A percentile compares a stretch with the other conserved stretches of the same genome.
Conservation (phyloP, 768 basidiomycete genomes). For the Holtermanniella nyarrowii region DNA sequence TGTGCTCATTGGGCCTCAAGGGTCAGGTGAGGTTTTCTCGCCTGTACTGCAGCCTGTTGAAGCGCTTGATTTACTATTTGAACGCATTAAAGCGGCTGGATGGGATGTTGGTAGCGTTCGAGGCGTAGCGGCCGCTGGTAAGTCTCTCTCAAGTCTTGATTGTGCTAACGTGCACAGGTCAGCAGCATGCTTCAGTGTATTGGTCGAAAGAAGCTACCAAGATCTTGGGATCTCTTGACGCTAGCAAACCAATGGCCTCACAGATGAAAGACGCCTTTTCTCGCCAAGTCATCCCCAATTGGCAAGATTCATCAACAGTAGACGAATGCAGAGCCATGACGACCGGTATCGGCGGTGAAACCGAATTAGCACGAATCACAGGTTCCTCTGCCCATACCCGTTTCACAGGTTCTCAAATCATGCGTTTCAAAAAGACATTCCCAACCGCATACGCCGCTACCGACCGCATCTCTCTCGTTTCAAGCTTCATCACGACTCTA, state of each 20-base stretch:
- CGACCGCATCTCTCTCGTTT: constrained; percentile 63
- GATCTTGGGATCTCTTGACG: constrained; percentile 51
- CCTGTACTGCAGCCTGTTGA: constrained; percentile 80
- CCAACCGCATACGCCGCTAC: constrained; percentile 48
- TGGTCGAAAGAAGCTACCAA: constrained; percentile 55
- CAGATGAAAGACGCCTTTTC: constrained; percentile 66
- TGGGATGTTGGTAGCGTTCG: constrained; percentile 21
- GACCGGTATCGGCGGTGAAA: constrained; percentile 56
- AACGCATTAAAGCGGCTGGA: constrained; percentile 34
- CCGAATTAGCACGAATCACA: constrained; percentile 60
- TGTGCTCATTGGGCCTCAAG: constrained; percentile 43
- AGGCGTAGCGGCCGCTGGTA: constrained; percentile 24
- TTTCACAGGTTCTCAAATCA: constrained; percentile 79
- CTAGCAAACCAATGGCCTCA: constrained; percentile 47
- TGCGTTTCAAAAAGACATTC: constrained; percentile 48
- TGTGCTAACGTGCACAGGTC: constrained; percentile 29
- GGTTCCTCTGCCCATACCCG: constrained; percentile 78
- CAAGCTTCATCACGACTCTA: constrained; percentile 72
- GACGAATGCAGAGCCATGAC: constrained; percentile 63
- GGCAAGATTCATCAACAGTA: constrained; percentile 83
- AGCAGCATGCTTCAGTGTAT: constrained; percentile 66
- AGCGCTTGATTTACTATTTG: constrained; percentile 66
- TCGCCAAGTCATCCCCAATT: constrained; percentile 60
- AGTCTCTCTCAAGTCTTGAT: constrained; percentile 45
- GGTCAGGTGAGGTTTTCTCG: constrained; percentile 62